A percentile compares a stretch with the other conserved stretches of the same genome.
phyloP scores from a whole-genome alignment of 257 asterid genomes.

The Parsonsia alboflavescens region DNA sequence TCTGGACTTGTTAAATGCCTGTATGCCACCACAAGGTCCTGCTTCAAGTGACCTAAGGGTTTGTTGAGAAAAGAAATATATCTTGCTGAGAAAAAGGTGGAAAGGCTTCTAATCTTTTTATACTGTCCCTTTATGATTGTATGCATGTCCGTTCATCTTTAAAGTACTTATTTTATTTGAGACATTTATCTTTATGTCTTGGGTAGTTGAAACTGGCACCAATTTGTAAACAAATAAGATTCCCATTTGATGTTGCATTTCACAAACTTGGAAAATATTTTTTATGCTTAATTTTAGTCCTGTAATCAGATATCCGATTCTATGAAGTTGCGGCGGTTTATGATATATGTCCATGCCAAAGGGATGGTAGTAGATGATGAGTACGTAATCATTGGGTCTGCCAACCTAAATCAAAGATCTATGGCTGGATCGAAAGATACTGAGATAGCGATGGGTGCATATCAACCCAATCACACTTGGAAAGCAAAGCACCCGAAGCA shows the following conservation, averaged over 20 bases:
- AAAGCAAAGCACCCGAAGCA: conserved; percentile 35
- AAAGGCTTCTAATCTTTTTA: not conserved
- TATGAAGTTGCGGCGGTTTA: conserved; percentile 60
- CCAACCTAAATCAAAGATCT: conserved; percentile 88
- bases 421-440: conserved; percentile 93
- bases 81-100: not conserved
- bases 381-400: conserved; percentile 79
- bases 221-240: not conserved
- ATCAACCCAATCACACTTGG: conserved; percentile 78
- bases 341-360: conserved; percentile 93
- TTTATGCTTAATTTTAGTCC: not conserved
- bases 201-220: not conserved
- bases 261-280: not conserved
- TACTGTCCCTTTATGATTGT: not conserved
- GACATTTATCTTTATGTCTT: not conserved
- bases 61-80: not conserved
- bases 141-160: not conserved
- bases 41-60: not conserved
- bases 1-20: not conserved
- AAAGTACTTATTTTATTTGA: not conserved
- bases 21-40: not conserved
- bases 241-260: not conserved
- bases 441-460: conserved; percentile 93
- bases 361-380: conserved; percentile 95
- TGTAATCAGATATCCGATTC: conserved; percentile 61